phyloP scores from a whole-genome alignment of 352 stramenopile genomes.

The Aphanomyces stellatus region DNA sequence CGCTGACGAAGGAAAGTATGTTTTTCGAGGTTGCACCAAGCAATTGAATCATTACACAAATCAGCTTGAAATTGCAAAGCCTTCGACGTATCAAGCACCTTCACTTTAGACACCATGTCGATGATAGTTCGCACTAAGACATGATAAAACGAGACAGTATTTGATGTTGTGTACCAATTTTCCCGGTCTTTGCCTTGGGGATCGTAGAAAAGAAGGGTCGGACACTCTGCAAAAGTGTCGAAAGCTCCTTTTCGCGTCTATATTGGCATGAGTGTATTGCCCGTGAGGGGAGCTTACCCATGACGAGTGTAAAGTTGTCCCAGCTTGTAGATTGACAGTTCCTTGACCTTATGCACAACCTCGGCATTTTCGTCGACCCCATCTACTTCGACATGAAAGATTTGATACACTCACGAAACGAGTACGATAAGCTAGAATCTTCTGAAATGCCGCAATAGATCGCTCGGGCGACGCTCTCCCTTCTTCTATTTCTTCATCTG shows the following conservation, averaged over 20 bases:
- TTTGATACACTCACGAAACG: no score
- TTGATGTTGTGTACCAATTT: conserved; percentile 75
- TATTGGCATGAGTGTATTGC: conserved; percentile 16
- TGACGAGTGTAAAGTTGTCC: conserved; percentile 87
- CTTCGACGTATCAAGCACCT: conserved; percentile 78
- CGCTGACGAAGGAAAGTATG: conserved; percentile 97
- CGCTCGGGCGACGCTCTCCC: conserved; percentile 29
- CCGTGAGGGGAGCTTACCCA: conserved; percentile 28
- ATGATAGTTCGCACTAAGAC: conserved; percentile 92
- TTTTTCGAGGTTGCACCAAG: conserved; percentile 91
- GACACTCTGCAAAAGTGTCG: conserved; percentile 77
- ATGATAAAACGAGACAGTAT: background rate
- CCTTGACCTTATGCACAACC: conserved; percentile 87
- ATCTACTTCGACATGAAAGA: conserved; percentile 7
- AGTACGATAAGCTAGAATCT: conserved; percentile 66
- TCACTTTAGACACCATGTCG: conserved; percentile 93
- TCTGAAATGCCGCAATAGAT: conserved; percentile 54
- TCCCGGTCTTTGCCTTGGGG: conserved; percentile 97
- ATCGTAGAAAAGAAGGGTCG: conserved; percentile 92
- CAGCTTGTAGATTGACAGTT: conserved; percentile 94
- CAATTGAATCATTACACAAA: conserved; percentile 94
- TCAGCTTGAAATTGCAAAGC: conserved; percentile 91
- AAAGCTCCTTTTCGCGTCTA: conserved; percentile 79
- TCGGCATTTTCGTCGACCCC: conserved; percentile 47
- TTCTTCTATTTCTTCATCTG: conserved; percentile 40